Conservation (phyloP, 2,329 filamentous ascomycete genomes). For the Zymoseptoria ardabiliae region DNA sequence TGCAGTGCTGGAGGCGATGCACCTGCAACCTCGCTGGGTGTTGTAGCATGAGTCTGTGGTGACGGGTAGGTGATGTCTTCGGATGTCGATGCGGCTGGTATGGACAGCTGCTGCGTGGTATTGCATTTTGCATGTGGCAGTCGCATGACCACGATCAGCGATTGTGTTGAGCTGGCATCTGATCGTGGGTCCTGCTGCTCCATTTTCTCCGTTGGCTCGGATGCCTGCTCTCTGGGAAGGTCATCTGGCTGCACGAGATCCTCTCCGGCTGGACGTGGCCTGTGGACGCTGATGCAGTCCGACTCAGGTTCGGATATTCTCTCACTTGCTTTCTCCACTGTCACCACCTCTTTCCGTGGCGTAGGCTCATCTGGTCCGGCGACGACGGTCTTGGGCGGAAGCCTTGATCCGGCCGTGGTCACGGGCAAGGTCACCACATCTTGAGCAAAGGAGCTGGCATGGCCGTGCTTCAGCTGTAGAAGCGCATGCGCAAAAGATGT, state of each 20-base stretch:
- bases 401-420: neutral
- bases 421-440: neutral
- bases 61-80: neutral
- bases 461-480: neutral
- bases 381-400: neutral
- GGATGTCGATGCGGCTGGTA: neutral
- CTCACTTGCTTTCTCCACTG: neutral
- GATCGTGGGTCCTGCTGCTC: neutral
- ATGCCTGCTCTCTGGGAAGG: neutral
- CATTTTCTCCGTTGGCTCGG: neutral
- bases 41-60: neutral
- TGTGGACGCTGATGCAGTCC: neutral
- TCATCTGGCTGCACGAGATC: neutral
- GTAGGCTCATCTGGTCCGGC: neutral
- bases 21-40: neutral
- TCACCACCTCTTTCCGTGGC: neutral
- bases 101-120: neutral
- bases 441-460: neutral
- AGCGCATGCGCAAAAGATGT: neutral
- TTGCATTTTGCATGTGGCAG: neutral
- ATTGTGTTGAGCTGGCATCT: neutral
- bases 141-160: neutral
- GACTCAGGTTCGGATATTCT: neutral
- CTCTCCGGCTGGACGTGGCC: neutral
- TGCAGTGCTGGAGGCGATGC: neutral